Base-by-base conservation (phyloP, 2,329 filamentous ascomycete genomes). In the Pestalotiopsis sp. region DNA sequence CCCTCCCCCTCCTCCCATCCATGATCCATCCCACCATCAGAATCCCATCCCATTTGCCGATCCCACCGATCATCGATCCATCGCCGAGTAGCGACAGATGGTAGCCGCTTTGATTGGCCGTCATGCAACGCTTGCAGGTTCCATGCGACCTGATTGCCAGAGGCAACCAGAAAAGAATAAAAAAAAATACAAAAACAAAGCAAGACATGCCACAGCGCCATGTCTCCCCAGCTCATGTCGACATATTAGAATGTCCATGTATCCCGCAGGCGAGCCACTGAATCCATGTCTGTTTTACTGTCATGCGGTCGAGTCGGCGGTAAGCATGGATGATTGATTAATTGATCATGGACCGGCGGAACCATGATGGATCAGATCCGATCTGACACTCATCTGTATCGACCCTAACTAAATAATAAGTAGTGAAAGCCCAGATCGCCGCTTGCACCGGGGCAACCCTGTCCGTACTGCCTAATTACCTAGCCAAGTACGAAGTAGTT, bases 61-160 rank as follows among this genome's bases (percentile, higher is more conserved):
- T 52, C 45, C 41, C 45, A 52, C 12, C 57, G 27, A 27, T 27
- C 59, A 20, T 20, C 27, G 59, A 36, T 36, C 59, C 59, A 36
- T 36, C 59, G 59, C 20, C 31, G 59, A 14, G 59, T 62, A 59
- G 59, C n/a, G 27, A 36, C 31, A 36, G 59, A 27, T 13, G 38
- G n/a, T 11, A 14, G 13, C 36, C 20, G 27, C 23, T n/a, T 52
- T 52, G 61, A 64, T 64, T 64, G 61, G 61, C 20, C 23, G 61
- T 23, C 9, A 52, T 31, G 38, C 61, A 49, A 25, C 31, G 31
- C 31, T 36, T 49, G 61, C 39, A 49, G n/a, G 38, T 14, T 31
- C 14, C 57, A 45, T 64, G 61, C 61, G 49, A 49, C 61, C 39
- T 49, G 61, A 64, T 64, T 39, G 61, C n/a, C 61, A 36, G 38